Conservation (phyloP, 257 asterid genomes). For the Striga asiatica region DNA sequence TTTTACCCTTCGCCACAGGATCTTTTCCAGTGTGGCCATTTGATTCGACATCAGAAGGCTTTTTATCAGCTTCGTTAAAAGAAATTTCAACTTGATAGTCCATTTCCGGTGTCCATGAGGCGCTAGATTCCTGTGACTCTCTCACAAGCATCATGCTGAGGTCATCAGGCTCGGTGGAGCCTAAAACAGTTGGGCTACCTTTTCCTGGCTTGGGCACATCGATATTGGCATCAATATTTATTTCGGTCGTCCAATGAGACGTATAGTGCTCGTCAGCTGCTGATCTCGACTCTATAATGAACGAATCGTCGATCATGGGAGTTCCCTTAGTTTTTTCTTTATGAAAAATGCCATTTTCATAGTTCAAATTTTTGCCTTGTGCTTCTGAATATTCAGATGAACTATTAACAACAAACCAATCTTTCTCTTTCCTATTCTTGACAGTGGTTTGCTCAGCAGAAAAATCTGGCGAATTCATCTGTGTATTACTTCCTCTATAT, state of each 20-base stretch:
- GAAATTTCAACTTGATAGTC: conserved; percentile 52
- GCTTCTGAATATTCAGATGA: conserved; percentile 23
- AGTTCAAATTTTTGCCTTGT: conserved; percentile 22
- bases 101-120: conserved; percentile 64
- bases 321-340: conserved; percentile 28
- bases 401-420: conserved; percentile 43
- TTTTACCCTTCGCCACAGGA: conserved; percentile 32
- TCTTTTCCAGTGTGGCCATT: too few relatives aligned
- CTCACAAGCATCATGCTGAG: conserved; percentile 53
- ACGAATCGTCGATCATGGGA: conserved; percentile 52
- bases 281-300: conserved; percentile 54
- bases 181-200: conserved; percentile 15
- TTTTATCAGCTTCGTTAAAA: conserved; percentile 32
- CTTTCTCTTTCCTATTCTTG: conserved; percentile 38
- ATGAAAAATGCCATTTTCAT: conserved; percentile 14
- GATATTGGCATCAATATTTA: conserved; percentile 43
- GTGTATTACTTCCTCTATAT: conserved; percentile 19
- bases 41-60: conserved; percentile 19
- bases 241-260: conserved; percentile 60
- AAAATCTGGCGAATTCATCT: conserved; percentile 39
- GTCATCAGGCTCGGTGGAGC: conserved; percentile 52
- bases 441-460: conserved; percentile 36
- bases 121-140: conserved; percentile 44
- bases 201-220: conserved; percentile 21
- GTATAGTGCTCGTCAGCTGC: conserved; percentile 23